Base-by-base conservation (phyloP, 805 yeast species). In the Ogataea ramenticola region DNA sequence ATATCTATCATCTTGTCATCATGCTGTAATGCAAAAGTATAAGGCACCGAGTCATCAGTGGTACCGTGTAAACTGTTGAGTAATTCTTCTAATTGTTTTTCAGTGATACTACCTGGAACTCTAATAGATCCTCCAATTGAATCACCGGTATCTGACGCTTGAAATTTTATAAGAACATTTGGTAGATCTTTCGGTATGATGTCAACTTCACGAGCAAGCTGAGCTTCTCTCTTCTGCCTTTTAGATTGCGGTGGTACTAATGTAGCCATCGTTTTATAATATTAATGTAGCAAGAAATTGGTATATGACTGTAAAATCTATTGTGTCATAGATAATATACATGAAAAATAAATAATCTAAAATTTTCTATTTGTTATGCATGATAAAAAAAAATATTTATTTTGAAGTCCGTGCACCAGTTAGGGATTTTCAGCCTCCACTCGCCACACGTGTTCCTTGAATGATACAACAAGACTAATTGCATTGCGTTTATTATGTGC, bases 61-160 rank as follows among this genome's bases (percentile, higher is more conserved):
- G 77, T 76, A 3, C 80, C 83, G 39, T 80, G 76, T 40, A 93
- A 66, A 56, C 86, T 85, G 62, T 93, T 93, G 54, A 93, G 69
- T 41, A 93, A 74, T 61, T 88, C 82, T 65, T 91, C 96, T 43
- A 93, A 74, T 64, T 93, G 97, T 52, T 79, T 76, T 53, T 86
- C 95, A 3, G 84, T 77, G 45, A 88, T 81, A 22, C 77, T 82
- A 16, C 96, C 97, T 3, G 98, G 99, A 7, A 93, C 96, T 59
- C 97, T 77, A 39, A 90, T 66, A 14, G 87, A 80, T 4, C 91
- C 87, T 10, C 96, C 96, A 20, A 85, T 74, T 2, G 79, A 66
- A 48, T 86, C 95, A 41, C 96, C 97, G 8, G 96, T 80, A 56
- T 90, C 98, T 11, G 95, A 79, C 2, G 98, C 96, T 62, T 88